Evolutionary conservation across 2,329 filamentous ascomycete species (phyloP).

Genomic region (Phyllachora maydis): DNA sequence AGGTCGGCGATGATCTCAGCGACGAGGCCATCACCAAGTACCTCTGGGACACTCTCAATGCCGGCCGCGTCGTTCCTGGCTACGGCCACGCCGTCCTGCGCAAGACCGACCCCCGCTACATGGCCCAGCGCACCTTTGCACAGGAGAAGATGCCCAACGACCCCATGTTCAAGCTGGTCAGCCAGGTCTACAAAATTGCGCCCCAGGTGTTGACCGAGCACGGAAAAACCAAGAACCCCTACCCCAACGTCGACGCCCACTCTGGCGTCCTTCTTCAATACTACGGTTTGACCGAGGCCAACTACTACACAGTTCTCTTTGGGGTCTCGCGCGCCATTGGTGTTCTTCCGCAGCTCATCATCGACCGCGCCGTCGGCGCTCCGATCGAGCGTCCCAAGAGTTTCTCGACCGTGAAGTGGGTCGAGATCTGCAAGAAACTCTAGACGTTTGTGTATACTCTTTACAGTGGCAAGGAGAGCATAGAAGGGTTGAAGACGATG

Average conservation of each 20-base stretch:
- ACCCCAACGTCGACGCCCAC: slow-evolving; percentile 97
- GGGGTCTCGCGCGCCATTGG: slow-evolving; percentile 95
- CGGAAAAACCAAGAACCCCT: slow-evolving; percentile 99
- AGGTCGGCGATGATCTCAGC: slow-evolving; percentile 80
- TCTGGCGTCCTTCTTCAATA: slow-evolving; percentile 98
- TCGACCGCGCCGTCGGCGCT: slow-evolving; percentile 90
- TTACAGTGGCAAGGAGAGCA: no score
- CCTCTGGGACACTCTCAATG: slow-evolving; percentile 93
- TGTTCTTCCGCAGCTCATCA: slow-evolving; percentile 98
- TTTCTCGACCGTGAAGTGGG: slow-evolving; percentile 93
- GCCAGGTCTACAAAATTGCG: slow-evolving; percentile 99
- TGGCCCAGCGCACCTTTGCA: slow-evolving; percentile 92
- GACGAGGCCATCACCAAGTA: slow-evolving; percentile 96
- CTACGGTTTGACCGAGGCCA: slow-evolving; percentile 97
- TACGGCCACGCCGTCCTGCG: slow-evolving; percentile 98
- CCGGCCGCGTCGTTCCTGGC: slow-evolving; percentile 87
- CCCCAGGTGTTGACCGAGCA: slow-evolving; percentile 96
- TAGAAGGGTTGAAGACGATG: slow-evolving; percentile 10
- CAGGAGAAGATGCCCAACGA: slow-evolving; percentile 79
- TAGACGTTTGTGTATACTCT: no score
- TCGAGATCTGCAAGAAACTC: slow-evolving; percentile 82
- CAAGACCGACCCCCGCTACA: slow-evolving; percentile 99
- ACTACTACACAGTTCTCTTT: slow-evolving; percentile 99
- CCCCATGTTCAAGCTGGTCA: slow-evolving; percentile 99
- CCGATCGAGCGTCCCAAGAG: slow-evolving; percentile 98